Percentiles rank a stretch among this genome's conserved stretches.
Conservation (phyloP, 176 grass and related monocot species). For the Hordeum marinum region DNA sequence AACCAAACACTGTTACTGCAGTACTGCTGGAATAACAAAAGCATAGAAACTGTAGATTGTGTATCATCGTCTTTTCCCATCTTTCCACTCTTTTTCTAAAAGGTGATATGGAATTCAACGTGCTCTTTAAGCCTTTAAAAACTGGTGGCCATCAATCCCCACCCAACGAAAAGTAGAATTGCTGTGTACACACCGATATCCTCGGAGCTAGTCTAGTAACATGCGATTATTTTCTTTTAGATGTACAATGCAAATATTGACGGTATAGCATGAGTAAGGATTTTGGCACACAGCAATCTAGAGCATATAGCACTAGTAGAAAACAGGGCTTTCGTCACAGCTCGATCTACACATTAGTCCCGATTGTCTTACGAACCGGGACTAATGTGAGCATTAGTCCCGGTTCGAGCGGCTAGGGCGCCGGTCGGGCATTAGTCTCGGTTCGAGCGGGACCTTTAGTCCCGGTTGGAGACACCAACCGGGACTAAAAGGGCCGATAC, state of each 20-base stretch:
- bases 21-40: constrained; percentile 14
- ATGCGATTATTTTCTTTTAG: background rate
- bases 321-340: too few species aligned
- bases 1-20: background rate
- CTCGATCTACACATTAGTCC: too few species aligned
- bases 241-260: background rate
- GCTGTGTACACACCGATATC: background rate
- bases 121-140: constrained; percentile 28
- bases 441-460: too few species aligned
- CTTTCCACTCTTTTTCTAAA: constrained; percentile 21
- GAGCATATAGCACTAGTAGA: too few species aligned
- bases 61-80: constrained; percentile 22
- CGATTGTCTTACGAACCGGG: too few species aligned
- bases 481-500: too few species aligned
- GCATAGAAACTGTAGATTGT: constrained; percentile 29
- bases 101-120: constrained; percentile 38
- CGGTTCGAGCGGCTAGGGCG: too few species aligned
- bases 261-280: background rate
- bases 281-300: background rate
- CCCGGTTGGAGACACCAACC: too few species aligned
- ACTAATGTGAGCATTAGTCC: too few species aligned
- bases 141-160: background rate
- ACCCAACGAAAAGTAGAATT: background rate
- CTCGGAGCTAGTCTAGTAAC: background rate
- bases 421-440: too few species aligned